phyloP scores from a whole-genome alignment of 345 rosid genomes.

The Odontarrhena argentea region DNA sequence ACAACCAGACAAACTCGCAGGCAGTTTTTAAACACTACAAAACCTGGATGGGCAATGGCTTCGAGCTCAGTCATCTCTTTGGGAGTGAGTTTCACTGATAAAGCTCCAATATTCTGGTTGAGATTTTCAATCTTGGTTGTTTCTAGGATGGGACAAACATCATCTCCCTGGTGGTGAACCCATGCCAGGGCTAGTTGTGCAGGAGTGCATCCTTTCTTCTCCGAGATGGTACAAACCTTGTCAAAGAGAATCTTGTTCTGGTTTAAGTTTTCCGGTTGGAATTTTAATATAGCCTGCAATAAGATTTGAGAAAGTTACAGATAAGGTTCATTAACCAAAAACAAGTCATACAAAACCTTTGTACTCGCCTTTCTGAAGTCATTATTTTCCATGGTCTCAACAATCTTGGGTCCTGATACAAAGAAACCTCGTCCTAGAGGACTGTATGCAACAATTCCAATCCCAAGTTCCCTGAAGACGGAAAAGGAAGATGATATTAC shows the following conservation, averaged over 20 bases:
- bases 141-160: slow-evolving; percentile 65
- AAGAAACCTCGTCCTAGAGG: slow-evolving; percentile 72
- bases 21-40: slow-evolving; percentile 23
- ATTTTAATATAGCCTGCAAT: slow-evolving; percentile 52
- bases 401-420: slow-evolving; percentile 52
- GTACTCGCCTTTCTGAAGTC: slow-evolving; percentile 51
- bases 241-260: slow-evolving; percentile 49
- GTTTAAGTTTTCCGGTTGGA: slow-evolving; percentile 57
- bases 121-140: slow-evolving; percentile 65
- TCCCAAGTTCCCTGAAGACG: slow-evolving; percentile 64
- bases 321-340: background rate
- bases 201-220: slow-evolving; percentile 55
- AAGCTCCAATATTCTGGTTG: slow-evolving; percentile 56
- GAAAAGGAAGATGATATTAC: background rate
- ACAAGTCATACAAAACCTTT: background rate
- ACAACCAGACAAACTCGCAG: background rate
- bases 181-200: slow-evolving; percentile 71
- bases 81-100: slow-evolving; percentile 51
- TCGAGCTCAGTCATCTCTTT: slow-evolving; percentile 62
- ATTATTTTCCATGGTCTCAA: slow-evolving; percentile 39
- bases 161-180: slow-evolving; percentile 70
- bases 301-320: background rate
- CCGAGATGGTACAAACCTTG: slow-evolving; percentile 48
- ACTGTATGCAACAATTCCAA: slow-evolving; percentile 72
- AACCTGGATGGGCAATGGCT: slow-evolving; percentile 45